phyloP scores from a whole-genome alignment of 495 filamentous ascomycete genomes.

The Endocarpon pusillum region DNA sequence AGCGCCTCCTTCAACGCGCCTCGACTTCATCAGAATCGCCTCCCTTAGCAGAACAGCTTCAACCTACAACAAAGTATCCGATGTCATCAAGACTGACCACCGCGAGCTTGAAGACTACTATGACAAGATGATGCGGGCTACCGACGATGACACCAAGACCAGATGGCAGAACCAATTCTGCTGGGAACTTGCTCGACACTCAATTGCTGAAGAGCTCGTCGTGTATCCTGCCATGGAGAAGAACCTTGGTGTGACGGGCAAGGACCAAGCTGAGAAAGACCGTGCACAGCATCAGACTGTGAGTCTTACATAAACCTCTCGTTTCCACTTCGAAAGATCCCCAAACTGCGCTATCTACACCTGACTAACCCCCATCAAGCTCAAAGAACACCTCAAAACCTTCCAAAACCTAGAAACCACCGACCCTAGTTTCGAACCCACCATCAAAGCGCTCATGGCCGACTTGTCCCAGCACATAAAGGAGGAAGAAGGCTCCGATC shows the following conservation, averaged over 20 bases:
- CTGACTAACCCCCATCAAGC: constrained; percentile 19
- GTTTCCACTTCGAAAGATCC: no score
- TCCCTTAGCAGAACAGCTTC: no score
- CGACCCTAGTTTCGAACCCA: constrained; percentile 31
- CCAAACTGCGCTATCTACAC: not conserved
- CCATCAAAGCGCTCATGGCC: constrained; percentile 33
- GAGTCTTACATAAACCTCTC: constrained; percentile 3
- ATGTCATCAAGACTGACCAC: constrained; percentile 46
- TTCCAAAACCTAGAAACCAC: constrained; percentile 38
- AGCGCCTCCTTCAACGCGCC: no score
- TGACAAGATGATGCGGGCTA: constrained; percentile 34
- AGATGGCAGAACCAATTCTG: constrained; percentile 49
- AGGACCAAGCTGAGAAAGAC: constrained; percentile 38
- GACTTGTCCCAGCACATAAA: constrained; percentile 38
- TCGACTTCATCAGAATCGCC: not conserved
- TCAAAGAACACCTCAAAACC: constrained; percentile 42
- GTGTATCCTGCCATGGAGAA: constrained; percentile 54
- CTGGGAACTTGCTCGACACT: constrained; percentile 54
- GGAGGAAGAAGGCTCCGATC: constrained; percentile 40
- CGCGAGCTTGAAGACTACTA: constrained; percentile 41
- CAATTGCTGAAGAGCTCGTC: constrained; percentile 49
- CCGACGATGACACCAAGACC: constrained; percentile 27
- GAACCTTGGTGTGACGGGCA: constrained; percentile 31
- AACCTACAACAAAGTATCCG: constrained; percentile 28
- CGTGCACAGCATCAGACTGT: constrained; percentile 40